Base-by-base conservation (phyloP, 768 basidiomycete species). In the Gautieria morchelliformis region DNA sequence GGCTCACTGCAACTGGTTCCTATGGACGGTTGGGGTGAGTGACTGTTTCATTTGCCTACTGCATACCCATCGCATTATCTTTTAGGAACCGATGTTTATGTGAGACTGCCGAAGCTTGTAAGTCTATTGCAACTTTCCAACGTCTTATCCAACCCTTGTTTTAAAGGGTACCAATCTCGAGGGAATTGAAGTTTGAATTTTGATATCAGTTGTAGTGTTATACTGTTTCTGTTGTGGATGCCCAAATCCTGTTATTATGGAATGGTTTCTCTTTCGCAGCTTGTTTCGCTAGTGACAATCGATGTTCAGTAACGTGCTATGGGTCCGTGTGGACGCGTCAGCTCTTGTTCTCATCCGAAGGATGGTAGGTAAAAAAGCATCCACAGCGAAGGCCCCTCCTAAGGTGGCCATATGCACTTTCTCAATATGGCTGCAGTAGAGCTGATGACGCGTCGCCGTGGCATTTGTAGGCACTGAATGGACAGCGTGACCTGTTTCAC, bases 1-100 rank as follows among this genome's bases (percentile, higher is more conserved):
- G 90, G 90, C 7, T 85, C 84, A 2, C 68, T 93, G 44, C 85
- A 89, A 58, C 69, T 92, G 17, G 81, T 91, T 8, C 85, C 87
- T 9, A 64, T 91, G 66, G 87, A 93, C 63, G 89, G 88, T 58
- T 90, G 86, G 82, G 89, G 90, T 88, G 67, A 62, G 82, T 71
- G 11, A 5, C 22, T n/a, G 22, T 46, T 32, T 55, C 24, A 20
- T 15, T 17, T n/a, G 52, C 37, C 24, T 40, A 8, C 30, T 14
- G 14, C 9, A 32, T 35, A 56, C 27, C 22, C 22, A 27, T 32
- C 7, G 6, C 53, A 64, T 33, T 55, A 39, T 53, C 6, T 22
- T 35, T 62, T 19, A 89, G 89, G 89, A 42, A 90, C 88, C 1
- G 90, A 93, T 66, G 87, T 85, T 19, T 93, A 87, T 69, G 63